Evolutionary conservation across 2,329 filamentous ascomycete genomes (phyloP).

Genomic region (Aspergillus sp.): DNA sequence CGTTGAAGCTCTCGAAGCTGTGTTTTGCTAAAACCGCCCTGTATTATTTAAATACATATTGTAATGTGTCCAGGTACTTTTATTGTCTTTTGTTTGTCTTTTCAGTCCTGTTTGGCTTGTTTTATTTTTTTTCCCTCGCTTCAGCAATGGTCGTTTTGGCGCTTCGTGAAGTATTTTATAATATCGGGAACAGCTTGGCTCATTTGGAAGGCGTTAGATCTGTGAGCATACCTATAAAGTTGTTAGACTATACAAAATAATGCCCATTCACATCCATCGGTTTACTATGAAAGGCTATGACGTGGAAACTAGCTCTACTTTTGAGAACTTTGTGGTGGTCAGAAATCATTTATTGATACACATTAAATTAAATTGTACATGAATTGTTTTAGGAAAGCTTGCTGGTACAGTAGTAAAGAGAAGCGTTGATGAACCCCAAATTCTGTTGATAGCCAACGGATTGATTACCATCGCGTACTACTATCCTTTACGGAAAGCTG

Average conservation of each 20-base stretch:
- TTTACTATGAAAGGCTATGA: background rate
- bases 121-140: constrained; percentile 22
- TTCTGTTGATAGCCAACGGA: background rate
- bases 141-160: constrained; percentile 28
- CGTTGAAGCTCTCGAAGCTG: constrained; percentile 44
- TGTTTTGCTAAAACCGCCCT: constrained; percentile 30
- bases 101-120: background rate
- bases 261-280: background rate
- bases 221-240: constrained; percentile 2
- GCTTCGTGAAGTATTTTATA: constrained; percentile 10
- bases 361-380: background rate
- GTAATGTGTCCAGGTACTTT: constrained; percentile 11
- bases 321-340: background rate
- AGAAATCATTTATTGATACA: background rate
- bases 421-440: background rate
- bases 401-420: background rate
- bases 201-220: constrained; percentile 8
- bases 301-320: background rate
- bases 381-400: background rate
- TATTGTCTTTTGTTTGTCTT: constrained; percentile 10
- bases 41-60: constrained; percentile 14
- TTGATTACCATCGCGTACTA: background rate
- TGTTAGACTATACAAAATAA: background rate
- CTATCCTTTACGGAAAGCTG: background rate
- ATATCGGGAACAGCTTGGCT: constrained; percentile 3